Conservation (phyloP, 148 eudicot genomes). For the Fagopyrum tataricum region DNA sequence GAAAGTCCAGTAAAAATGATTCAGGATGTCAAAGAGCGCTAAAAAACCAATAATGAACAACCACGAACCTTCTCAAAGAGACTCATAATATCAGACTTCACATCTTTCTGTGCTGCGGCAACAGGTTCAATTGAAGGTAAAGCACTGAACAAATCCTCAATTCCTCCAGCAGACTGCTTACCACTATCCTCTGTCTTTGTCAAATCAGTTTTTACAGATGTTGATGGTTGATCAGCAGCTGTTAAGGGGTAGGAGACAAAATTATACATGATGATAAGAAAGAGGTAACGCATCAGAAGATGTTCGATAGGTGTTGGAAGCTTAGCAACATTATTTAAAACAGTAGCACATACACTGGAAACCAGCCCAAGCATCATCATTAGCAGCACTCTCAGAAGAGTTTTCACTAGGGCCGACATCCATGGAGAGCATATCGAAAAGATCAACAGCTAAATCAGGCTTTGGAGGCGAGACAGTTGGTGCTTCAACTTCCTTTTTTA, state of each 20-base stretch:
- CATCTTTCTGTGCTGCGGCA: constrained; percentile 52
- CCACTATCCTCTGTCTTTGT: constrained; percentile 38
- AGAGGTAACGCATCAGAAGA: background rate
- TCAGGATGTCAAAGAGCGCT: background rate
- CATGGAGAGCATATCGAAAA: constrained; percentile 88
- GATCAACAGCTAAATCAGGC: constrained; percentile 86
- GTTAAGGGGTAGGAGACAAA: constrained; percentile 12
- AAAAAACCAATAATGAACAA: background rate
- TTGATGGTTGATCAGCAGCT: constrained; percentile 74
- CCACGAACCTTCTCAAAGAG: constrained; percentile 87
- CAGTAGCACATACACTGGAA: constrained; percentile 67
- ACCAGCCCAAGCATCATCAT: constrained; percentile 92
- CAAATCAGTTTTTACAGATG: constrained; percentile 39
- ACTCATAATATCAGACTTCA: constrained; percentile 86
- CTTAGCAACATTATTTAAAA: constrained; percentile 12
- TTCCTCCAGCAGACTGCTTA: constrained; percentile 46
- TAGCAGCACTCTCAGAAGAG: constrained; percentile 44
- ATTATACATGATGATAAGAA: background rate
- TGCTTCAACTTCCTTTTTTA: constrained; percentile 38
- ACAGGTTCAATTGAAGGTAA: constrained; percentile 38
- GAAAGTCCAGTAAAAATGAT: background rate
- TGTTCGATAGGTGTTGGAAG: background rate
- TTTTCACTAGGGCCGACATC: constrained; percentile 66
- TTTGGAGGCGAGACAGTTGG: constrained; percentile 49
- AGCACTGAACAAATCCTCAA: constrained; percentile 76